phyloP scores from a whole-genome alignment of 2,329 filamentous ascomycete genomes.

The Dryadomyces quercivorus region DNA sequence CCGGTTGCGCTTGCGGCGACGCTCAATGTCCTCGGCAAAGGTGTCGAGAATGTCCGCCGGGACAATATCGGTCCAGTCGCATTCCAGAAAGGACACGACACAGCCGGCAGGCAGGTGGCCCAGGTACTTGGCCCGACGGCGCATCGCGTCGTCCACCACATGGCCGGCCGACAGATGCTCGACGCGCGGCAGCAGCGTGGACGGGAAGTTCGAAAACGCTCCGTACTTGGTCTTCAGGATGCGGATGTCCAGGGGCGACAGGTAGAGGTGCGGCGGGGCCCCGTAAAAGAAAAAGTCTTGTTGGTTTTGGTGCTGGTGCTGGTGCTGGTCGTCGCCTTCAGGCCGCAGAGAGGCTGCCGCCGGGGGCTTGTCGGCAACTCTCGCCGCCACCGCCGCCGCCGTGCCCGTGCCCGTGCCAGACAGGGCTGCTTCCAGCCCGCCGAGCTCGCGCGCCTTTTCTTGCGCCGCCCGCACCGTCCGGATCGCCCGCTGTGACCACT shows the following conservation, averaged over 20 bases:
- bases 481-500: slow-evolving; percentile 82
- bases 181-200: slow-evolving; percentile 73
- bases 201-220: slow-evolving; percentile 68
- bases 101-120: slow-evolving; percentile 82
- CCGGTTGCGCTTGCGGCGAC: slow-evolving; percentile 60
- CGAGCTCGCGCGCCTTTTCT: slow-evolving; percentile 50
- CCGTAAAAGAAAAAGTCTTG: slow-evolving; percentile 77
- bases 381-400: too few species aligned
- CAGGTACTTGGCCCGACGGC: slow-evolving; percentile 77
- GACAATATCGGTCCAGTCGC: slow-evolving; percentile 89
- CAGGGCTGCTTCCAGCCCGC: slow-evolving; percentile 16
- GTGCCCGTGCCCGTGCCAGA: slow-evolving; percentile 12
- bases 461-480: slow-evolving; percentile 61
- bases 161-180: slow-evolving; percentile 85
- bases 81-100: slow-evolving; percentile 82
- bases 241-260: slow-evolving; percentile 82
- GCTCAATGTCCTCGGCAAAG: slow-evolving; percentile 67
- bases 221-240: slow-evolving; percentile 86
- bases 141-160: slow-evolving; percentile 71
- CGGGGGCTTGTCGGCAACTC: not conserved
- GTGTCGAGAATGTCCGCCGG: slow-evolving; percentile 58
- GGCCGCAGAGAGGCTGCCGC: slow-evolving; percentile 15
- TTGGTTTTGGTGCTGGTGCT: slow-evolving; percentile 28
- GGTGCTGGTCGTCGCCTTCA: slow-evolving; percentile 24
- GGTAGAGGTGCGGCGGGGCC: slow-evolving; percentile 74